Conservation (phyloP, 1,284 basidiomycete species). For the Rhodotorula sp. region DNA sequence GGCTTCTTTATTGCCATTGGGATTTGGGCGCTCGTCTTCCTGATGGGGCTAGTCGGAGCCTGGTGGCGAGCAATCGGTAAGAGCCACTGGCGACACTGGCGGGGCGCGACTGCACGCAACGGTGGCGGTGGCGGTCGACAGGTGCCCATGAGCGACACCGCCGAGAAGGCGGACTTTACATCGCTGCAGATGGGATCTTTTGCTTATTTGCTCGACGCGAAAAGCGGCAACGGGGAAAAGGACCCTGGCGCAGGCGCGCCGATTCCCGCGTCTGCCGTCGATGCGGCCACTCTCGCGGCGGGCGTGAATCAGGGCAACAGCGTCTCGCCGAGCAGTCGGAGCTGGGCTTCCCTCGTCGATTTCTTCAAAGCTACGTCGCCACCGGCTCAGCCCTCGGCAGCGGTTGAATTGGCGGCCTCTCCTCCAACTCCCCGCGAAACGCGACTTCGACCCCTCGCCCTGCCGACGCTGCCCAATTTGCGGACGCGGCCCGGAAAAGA, state of each 20-base stretch:
- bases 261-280: not conserved
- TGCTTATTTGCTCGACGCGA: not conserved
- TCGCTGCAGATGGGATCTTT: conserved; percentile 19
- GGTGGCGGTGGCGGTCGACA: too few species aligned
- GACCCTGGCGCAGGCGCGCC: not conserved
- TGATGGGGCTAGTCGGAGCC: conserved; percentile 66
- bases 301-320: too few species aligned
- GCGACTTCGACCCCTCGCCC: not conserved
- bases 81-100: not conserved
- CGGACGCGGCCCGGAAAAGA: not conserved
- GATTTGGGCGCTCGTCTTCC: conserved; percentile 71
- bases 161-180: conserved; percentile 2
- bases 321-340: not conserved
- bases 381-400: too few species aligned
- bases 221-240: not conserved
- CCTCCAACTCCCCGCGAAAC: not conserved
- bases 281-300: not conserved
- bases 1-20: conserved; percentile 79
- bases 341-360: conserved; percentile 12
- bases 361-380: not conserved
- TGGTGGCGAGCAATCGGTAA: conserved; percentile 53
- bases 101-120: not conserved
- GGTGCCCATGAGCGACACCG: too few species aligned
- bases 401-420: not conserved
- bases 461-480: not conserved